Base-by-base conservation (phyloP, 768 basidiomycete genomes). In the Russula emetica region DNA sequence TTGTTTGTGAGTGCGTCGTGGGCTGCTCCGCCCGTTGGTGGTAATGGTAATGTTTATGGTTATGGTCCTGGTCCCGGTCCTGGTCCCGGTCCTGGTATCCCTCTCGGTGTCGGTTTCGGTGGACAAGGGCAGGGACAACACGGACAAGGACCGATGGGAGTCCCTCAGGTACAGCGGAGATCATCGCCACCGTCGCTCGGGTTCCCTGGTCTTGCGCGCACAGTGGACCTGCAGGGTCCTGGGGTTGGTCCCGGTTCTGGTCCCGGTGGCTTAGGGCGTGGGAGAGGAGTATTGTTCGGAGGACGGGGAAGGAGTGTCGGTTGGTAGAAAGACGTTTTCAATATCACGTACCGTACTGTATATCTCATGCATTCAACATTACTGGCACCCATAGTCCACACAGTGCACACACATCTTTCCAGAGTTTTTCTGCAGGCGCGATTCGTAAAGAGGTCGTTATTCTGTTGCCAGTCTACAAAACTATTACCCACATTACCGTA, bases 131-230 rank as follows among this genome's bases (percentile, higher is more conserved):
- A 53, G 13, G 60, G 61, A 49, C 38, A 3, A 22, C n/a, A 32
- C 6, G 60, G 61, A 51, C 38, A 6, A 32, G 55, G 62, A 14
- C 53, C 42, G 34, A 34, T 42, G 47, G 57, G 24, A 16, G 60
- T 9, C 8, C 28, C 74, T 57, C 66, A 69, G 60, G 67, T 72
- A 32, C 62, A 69, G 60, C 67, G 60, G 66, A 69, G 66, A 13
- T 68, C 64, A 34, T 77, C 78, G 14, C 77, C 74, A 3, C 80
- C 81, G 5, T 18, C 36, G 3, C 65, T 63, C 16, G 61, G 61
- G 14, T 50, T 66, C 38, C 44, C 65, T 3, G 30, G 58, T 45
- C 57, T 66, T 20, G 40, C 53, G 40, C 66, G 66, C 40, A 44
- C 36, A 24, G 59, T 66, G 63, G 66, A 67, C 7, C 45, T 67